Conservation (phyloP, 208 protist genomes). For the Trypanosoma brucei region DNA sequence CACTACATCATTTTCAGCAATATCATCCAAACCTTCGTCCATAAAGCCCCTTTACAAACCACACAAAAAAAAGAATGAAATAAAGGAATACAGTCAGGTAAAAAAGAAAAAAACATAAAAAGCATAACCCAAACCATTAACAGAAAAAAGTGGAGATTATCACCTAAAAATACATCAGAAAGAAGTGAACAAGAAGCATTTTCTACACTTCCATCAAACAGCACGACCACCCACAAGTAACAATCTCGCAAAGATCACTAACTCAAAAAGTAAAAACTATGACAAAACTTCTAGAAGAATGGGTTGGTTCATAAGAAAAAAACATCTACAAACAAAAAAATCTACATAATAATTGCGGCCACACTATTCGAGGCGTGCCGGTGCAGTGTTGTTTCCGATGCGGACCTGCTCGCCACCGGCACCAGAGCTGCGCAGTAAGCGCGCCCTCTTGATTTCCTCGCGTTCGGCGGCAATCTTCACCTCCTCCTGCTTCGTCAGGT, state of each 20-base stretch:
- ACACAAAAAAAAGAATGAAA: conserved; percentile 21
- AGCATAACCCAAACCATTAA: conserved; percentile 2
- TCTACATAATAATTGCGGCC: conserved; percentile 5
- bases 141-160: conserved; percentile 13
- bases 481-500: conserved; percentile 68
- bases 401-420: conserved; percentile 12
- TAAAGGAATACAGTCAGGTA: conserved; percentile 9
- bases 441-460: conserved; percentile 8
- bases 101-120: conserved; percentile 10
- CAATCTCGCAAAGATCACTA: neutral
- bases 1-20: conserved; percentile 20
- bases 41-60: neutral
- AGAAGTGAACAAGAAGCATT: neutral
- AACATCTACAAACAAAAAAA: conserved; percentile 10
- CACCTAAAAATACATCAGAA: conserved; percentile 6
- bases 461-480: conserved; percentile 30
- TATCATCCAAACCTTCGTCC: conserved; percentile 3
- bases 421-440: conserved; percentile 4
- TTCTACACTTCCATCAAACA: too few relatives aligned
- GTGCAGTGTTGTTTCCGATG: conserved; percentile 21
- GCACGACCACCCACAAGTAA: too few relatives aligned
- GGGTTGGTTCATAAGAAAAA: conserved; percentile 10
- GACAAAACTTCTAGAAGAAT: conserved; percentile 18
- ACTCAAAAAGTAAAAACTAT: neutral
- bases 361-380: conserved; percentile 18